These are phyloP conservation scores for Cyclanthera cordifolia DNA, from an alignment of 306 rosid species.

Conservation along the genomic window DNA sequence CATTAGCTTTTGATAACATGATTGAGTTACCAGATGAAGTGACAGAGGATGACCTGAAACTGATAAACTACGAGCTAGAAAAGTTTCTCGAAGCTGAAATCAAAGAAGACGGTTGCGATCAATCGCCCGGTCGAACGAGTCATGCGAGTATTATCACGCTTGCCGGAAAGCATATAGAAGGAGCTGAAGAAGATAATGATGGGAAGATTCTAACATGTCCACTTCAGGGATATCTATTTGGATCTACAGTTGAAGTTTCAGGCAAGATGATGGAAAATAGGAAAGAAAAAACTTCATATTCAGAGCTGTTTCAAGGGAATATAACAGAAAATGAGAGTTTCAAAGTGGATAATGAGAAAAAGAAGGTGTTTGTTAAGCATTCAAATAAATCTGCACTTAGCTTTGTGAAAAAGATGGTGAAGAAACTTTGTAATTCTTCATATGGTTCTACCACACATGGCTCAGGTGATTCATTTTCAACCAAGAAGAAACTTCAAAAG, in stretches of 20 bases:
- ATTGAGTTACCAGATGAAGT: conserved; percentile 31
- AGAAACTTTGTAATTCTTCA: conserved; percentile 36
- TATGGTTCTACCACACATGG: conserved; percentile 19
- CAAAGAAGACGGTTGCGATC: conserved; percentile 37
- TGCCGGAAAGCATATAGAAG: conserved; percentile 42
- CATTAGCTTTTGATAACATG: conserved; percentile 43
- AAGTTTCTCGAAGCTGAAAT: conserved; percentile 67
- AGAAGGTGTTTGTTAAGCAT: conserved; percentile 29
- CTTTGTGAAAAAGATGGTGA: conserved; percentile 51
- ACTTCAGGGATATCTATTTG: conserved; percentile 74
- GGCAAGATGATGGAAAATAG: conserved; percentile 33
- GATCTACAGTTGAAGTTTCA: conserved; percentile 52
- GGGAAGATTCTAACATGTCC: conserved; percentile 55
- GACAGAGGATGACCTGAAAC: conserved; percentile 59
- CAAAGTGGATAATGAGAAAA: conserved; percentile 22
- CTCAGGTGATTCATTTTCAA: conserved; percentile 23
- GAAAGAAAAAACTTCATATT: conserved; percentile 52
- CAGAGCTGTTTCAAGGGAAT: conserved; percentile 54
- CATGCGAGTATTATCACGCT: conserved; percentile 53
- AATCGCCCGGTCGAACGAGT: conserved; percentile 64
- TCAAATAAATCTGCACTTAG: conserved; percentile 37
- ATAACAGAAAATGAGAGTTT: conserved; percentile 28
- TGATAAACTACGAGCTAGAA: conserved; percentile 57
- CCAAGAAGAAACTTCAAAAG: conserved; percentile 57
- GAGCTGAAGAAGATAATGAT: conserved; percentile 40